Conservation (phyloP, 805 yeast species). For the Candida boidinii region DNA sequence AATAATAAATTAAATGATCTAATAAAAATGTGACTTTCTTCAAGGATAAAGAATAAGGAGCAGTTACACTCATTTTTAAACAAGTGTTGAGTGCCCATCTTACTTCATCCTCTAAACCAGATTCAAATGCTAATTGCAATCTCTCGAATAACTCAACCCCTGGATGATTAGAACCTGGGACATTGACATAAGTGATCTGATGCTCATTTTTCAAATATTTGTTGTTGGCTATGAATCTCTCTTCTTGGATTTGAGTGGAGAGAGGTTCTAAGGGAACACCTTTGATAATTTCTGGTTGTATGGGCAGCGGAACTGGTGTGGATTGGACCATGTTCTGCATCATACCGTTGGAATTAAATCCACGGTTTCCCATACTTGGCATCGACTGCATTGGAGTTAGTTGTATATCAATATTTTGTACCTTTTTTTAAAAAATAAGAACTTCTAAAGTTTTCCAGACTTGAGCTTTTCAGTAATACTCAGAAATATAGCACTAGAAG, state of each 20-base stretch:
- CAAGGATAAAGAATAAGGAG: constrained; percentile 31
- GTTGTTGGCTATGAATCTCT: constrained; percentile 20
- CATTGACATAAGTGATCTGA: constrained; percentile 19
- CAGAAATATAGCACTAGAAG: too few species aligned
- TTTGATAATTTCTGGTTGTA: too few species aligned
- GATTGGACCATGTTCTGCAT: too few species aligned
- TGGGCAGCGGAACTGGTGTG: too few species aligned
- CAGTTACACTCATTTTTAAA: constrained; percentile 31
- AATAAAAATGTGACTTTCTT: constrained; percentile 35
- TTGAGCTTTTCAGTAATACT: too few species aligned
- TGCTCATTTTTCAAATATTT: constrained; percentile 22
- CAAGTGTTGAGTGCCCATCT: constrained; percentile 62
- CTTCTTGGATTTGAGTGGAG: constrained; percentile 25
- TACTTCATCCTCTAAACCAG: constrained; percentile 58
- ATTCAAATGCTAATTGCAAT: constrained; percentile 59
- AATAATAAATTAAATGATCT: constrained; percentile 16
- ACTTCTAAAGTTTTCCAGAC: too few species aligned
- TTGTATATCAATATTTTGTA: too few species aligned
- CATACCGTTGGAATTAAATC: too few species aligned
- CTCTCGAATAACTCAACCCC: constrained; percentile 62
- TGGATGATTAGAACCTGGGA: constrained; percentile 28
- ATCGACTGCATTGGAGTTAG: too few species aligned
- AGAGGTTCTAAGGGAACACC: constrained; percentile 25
- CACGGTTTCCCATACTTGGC: too few species aligned
- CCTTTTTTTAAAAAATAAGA: too few species aligned